phyloP scores from a whole-genome alignment of 139 green algal genomes.

The Nannochloris sp. region DNA sequence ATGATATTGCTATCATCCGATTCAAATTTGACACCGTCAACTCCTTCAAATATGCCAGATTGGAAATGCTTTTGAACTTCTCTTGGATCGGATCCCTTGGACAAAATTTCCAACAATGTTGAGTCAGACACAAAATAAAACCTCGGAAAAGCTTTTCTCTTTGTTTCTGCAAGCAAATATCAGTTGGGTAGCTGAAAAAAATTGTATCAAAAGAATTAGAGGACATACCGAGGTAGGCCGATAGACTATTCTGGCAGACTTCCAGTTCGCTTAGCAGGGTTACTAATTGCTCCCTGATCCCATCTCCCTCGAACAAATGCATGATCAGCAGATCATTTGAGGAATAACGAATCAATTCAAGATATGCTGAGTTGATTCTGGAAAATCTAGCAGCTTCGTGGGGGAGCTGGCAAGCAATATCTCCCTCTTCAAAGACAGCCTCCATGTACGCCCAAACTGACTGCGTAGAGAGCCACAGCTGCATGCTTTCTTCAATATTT shows the following conservation, averaged over 20 bases:
- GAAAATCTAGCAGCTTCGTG: conserved; percentile 90
- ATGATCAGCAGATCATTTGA: conserved; percentile 47
- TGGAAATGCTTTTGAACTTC: conserved; percentile 91
- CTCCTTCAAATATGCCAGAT: conserved; percentile 87
- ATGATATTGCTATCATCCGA: conserved; percentile 78
- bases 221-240: conserved; percentile 67
- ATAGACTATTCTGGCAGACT: conserved; percentile 89
- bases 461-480: conserved; percentile 90
- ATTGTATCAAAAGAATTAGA: not conserved
- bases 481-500: conserved; percentile 82
- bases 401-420: conserved; percentile 95
- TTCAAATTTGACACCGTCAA: conserved; percentile 86
- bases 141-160: conserved; percentile 87
- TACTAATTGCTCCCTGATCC: conserved; percentile 85
- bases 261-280: conserved; percentile 91
- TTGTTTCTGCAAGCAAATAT: conserved; percentile 52
- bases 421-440: conserved; percentile 84
- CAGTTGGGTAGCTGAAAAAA: not conserved
- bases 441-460: conserved; percentile 97
- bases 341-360: conserved; percentile 71
- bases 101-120: conserved; percentile 94
- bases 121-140: conserved; percentile 98
- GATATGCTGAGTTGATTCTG: conserved; percentile 69
- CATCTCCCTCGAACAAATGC: conserved; percentile 82
- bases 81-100: conserved; percentile 79